phyloP scores from a whole-genome alignment of 192 early-diverging fungal species.

The Chytriomyces confervae region DNA sequence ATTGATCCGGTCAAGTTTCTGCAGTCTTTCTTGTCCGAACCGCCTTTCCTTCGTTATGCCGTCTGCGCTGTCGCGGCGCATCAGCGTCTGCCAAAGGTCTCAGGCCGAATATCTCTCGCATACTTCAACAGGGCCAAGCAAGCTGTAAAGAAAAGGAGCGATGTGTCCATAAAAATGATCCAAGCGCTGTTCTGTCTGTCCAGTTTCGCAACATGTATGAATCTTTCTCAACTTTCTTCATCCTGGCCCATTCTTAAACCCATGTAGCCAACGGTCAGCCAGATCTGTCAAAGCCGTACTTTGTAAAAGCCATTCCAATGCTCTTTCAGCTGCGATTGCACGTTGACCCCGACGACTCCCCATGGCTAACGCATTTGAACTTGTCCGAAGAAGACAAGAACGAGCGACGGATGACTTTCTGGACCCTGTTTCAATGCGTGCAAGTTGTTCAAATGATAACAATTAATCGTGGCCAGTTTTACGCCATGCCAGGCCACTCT shows the following conservation, averaged over 20 bases:
- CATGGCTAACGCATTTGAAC: conserved; percentile 3
- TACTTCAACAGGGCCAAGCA: conserved; percentile 17
- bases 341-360: conserved; percentile 17
- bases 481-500: background rate
- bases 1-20: conserved; percentile 1
- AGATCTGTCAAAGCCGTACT: background rate
- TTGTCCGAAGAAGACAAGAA: conserved; percentile 8
- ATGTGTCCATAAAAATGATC: background rate
- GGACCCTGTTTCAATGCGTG: background rate
- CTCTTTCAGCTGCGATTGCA: background rate
- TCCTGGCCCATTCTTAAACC: too few relatives aligned
- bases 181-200: conserved; percentile 7
- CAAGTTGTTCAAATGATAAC: background rate
- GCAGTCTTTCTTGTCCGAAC: conserved; percentile 10
- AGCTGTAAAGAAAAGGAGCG: background rate
- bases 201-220: background rate
- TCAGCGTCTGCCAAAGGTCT: background rate
- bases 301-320: background rate
- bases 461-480: background rate
- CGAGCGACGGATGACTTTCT: conserved; percentile 4
- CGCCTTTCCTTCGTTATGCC: background rate
- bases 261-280: background rate
- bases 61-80: conserved; percentile 20
- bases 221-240: background rate
- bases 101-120: background rate